Percentiles rank a stretch among this genome's conserved stretches.
These are phyloP conservation scores for Entophlyctis helioformis DNA, from an alignment of 192 early-diverging fungal species.

Conservation along the genomic window DNA sequence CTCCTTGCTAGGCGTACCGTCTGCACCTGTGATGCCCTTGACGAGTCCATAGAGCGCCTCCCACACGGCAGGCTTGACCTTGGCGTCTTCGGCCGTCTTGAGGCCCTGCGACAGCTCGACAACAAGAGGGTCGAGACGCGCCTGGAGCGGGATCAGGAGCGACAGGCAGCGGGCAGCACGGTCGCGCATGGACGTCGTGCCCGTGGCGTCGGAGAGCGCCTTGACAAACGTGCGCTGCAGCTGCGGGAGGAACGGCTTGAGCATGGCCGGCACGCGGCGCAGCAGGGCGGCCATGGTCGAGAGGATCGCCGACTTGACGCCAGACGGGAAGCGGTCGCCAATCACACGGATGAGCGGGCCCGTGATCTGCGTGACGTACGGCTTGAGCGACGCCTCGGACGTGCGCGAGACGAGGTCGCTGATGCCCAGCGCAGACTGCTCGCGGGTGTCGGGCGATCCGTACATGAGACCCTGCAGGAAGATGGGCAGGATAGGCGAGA, in stretches of 20 bases:
- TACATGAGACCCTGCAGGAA: conserved; percentile 89
- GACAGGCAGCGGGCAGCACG: conserved; percentile 69
- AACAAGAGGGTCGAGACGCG: conserved; percentile 67
- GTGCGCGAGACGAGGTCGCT: conserved; percentile 64
- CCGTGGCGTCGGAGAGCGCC: conserved; percentile 63
- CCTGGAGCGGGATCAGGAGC: conserved; percentile 57
- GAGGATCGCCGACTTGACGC: conserved; percentile 90
- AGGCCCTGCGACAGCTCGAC: conserved; percentile 59
- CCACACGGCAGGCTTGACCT: conserved; percentile 60
- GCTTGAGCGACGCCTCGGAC: conserved; percentile 60
- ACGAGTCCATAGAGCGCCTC: conserved; percentile 62
- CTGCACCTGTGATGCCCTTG: conserved; percentile 16
- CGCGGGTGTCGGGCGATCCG: conserved; percentile 68
- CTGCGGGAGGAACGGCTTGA: conserved; percentile 97
- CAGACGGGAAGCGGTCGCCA: conserved; percentile 81
- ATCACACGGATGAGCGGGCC: conserved; percentile 96
- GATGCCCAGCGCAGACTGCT: conserved; percentile 76
- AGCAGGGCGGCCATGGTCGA: conserved; percentile 69
- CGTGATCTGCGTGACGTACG: conserved; percentile 90
- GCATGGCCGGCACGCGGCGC: conserved; percentile 68
- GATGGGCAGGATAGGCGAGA: conserved; percentile 81
- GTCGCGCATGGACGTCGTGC: conserved; percentile 57
- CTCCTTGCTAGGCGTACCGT: conserved; percentile 35
- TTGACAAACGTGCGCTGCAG: conserved; percentile 95
- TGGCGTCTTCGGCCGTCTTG: conserved; percentile 44